These are phyloP conservation scores for Linnemannia schmuckeri DNA, from an alignment of 192 early-diverging fungal species.

Conservation along the genomic window DNA sequence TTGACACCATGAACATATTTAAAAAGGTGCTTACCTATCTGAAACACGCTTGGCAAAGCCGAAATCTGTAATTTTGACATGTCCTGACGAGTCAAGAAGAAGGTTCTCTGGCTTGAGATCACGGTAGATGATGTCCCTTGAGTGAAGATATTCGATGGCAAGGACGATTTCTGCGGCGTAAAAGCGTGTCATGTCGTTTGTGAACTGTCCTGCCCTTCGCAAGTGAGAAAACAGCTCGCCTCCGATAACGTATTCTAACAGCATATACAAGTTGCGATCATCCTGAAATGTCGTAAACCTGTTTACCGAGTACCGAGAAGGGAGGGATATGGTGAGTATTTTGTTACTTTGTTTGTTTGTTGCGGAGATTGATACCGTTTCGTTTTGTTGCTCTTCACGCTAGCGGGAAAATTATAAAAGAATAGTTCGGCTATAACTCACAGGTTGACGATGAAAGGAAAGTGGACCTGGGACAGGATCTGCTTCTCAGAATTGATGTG, in stretches of 20 bases:
- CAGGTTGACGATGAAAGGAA: conserved; percentile 90
- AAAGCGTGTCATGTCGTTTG: conserved; percentile 95
- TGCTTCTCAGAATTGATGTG: conserved; percentile 89
- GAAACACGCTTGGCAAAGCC: conserved; percentile 96
- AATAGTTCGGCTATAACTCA: conserved; percentile 36
- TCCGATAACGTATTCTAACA: conserved; percentile 95
- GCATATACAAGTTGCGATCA: conserved; percentile 93
- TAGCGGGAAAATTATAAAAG: not conserved
- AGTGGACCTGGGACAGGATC: conserved; percentile 78
- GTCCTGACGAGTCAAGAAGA: conserved; percentile 85
- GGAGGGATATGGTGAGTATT: not conserved
- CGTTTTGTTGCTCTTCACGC: not conserved
- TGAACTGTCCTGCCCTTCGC: conserved; percentile 90
- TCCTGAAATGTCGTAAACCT: conserved; percentile 97
- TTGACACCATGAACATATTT: not conserved
- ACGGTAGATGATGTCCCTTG: conserved; percentile 95
- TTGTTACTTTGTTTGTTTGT: not conserved
- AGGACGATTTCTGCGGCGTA: conserved; percentile 96
- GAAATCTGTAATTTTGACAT: conserved; percentile 99
- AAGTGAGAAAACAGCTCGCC: conserved; percentile 98
- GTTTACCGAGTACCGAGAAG: not conserved
- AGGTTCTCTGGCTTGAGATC: conserved; percentile 97
- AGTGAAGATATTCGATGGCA: conserved; percentile 96
- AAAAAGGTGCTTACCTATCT: conserved; percentile 56
- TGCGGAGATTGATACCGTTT: conserved; percentile 5